Evolutionary conservation across 805 yeast species (phyloP).

Genomic region (Lachancea kluyveri): DNA sequence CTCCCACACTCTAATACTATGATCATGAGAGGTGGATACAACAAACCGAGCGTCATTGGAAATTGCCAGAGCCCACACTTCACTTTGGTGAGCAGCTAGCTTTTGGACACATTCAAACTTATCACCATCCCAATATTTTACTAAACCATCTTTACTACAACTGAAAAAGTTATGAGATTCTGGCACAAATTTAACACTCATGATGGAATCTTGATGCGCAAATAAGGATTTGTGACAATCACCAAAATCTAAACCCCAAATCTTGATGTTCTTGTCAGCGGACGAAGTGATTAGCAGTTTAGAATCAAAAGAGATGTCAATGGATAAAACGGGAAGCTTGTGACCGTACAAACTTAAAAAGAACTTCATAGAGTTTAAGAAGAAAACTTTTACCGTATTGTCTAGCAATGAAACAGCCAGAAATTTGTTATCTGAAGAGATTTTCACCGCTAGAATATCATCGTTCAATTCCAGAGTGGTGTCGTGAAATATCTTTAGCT

Average conservation of each 20-base stretch:
- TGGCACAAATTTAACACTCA: conserved; percentile 80
- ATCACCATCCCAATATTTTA: conserved; percentile 98
- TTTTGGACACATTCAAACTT: conserved; percentile 92
- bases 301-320: conserved; percentile 86
- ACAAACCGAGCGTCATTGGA: conserved; percentile 65
- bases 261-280: conserved; percentile 94
- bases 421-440: conserved; percentile 73
- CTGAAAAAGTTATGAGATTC: conserved; percentile 87
- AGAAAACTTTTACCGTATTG: conserved; percentile 93
- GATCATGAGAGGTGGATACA: conserved; percentile 87
- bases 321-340: conserved; percentile 86
- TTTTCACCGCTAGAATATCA: conserved; percentile 71
- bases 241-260: conserved; percentile 99
- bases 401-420: conserved; percentile 84
- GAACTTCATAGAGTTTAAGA: conserved; percentile 78
- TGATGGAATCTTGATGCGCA: conserved; percentile 94
- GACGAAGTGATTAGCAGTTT: conserved; percentile 87
- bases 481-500: conserved; percentile 59
- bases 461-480: conserved; percentile 83
- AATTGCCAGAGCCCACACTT: conserved; percentile 89
- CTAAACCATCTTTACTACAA: conserved; percentile 78
- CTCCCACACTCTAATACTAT: conserved; percentile 87
- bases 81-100: conserved; percentile 79
- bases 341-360: conserved; percentile 91
- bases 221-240: conserved; percentile 96